phyloP scores from a whole-genome alignment of 129 eudicot genomes.

The Solidago caesia region DNA sequence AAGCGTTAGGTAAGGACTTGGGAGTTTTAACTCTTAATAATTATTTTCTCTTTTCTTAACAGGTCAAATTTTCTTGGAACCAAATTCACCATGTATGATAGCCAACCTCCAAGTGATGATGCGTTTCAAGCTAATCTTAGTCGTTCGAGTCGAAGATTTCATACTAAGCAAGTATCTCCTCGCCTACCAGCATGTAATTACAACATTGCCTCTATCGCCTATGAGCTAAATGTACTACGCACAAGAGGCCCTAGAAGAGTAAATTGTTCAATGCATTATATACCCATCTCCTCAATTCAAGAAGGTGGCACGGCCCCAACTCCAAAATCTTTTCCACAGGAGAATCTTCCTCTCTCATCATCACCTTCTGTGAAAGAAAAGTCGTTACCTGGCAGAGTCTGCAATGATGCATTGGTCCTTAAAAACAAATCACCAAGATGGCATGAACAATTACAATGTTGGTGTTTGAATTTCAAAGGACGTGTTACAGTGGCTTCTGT shows the following conservation, averaged over 20 bases:
- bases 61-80: conserved; percentile 92
- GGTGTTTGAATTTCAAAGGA: conserved; percentile 88
- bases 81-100: conserved; percentile 69
- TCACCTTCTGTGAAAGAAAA: conserved; percentile 35
- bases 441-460: conserved; percentile 91
- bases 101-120: conserved; percentile 65
- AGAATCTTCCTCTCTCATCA: conserved; percentile 10
- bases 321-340: conserved; percentile 53
- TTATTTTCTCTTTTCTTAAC: conserved; percentile 15
- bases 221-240: conserved; percentile 74
- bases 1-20: neutral
- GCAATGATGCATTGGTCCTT: conserved; percentile 51
- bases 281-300: conserved; percentile 70
- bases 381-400: conserved; percentile 5
- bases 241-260: conserved; percentile 83
- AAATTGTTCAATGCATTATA: conserved; percentile 61
- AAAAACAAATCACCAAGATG: conserved; percentile 82
- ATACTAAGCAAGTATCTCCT: conserved; percentile 66
- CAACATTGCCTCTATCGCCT: conserved; percentile 58
- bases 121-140: conserved; percentile 38
- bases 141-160: conserved; percentile 54
- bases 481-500: conserved; percentile 92
- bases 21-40: neutral
- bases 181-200: conserved; percentile 70
- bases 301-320: conserved; percentile 87